Evolutionary conservation across 1,284 basidiomycete genomes (phyloP).

Genomic region (Moesziomyces sp.): DNA sequence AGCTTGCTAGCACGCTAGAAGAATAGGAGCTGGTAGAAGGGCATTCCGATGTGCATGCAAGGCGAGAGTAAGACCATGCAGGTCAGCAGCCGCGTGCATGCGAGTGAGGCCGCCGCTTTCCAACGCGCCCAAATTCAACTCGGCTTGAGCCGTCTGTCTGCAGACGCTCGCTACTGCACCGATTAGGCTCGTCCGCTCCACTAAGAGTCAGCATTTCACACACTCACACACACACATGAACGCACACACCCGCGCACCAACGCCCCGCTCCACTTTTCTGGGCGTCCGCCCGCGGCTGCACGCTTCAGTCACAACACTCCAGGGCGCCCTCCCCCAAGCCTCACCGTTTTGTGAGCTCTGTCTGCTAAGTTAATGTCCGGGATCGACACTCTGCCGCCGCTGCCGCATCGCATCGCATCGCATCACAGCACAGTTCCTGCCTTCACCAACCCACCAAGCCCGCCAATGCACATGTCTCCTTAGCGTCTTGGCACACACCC

Average conservation of each 20-base stretch:
- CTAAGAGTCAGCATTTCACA: no score
- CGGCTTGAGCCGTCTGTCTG: no score
- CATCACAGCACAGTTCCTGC: not conserved
- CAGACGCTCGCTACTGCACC: not conserved
- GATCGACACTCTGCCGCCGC: constrained; percentile 13
- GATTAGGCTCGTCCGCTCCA: not conserved
- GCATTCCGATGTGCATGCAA: not conserved
- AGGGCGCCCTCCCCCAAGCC: no score
- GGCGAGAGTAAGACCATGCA: not conserved
- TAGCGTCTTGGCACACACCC: not conserved
- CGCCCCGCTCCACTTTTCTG: not conserved
- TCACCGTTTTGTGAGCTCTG: not conserved
- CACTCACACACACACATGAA: not conserved
- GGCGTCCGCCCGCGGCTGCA: not conserved
- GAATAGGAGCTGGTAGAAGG: no score
- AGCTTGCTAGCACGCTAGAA: not conserved
- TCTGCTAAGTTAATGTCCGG: constrained; percentile 10
- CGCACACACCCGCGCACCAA: no score
- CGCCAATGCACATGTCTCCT: not conserved
- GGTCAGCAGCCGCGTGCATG: not conserved
- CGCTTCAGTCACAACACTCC: not conserved
- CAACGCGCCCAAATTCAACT: not conserved
- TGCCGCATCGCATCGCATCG: not conserved
- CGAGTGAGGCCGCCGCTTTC: not conserved
- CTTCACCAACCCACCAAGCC: not conserved